Conservation (phyloP, 2,329 filamentous ascomycete genomes). For the Ophiocordyceps camponoti-rufipedis region DNA sequence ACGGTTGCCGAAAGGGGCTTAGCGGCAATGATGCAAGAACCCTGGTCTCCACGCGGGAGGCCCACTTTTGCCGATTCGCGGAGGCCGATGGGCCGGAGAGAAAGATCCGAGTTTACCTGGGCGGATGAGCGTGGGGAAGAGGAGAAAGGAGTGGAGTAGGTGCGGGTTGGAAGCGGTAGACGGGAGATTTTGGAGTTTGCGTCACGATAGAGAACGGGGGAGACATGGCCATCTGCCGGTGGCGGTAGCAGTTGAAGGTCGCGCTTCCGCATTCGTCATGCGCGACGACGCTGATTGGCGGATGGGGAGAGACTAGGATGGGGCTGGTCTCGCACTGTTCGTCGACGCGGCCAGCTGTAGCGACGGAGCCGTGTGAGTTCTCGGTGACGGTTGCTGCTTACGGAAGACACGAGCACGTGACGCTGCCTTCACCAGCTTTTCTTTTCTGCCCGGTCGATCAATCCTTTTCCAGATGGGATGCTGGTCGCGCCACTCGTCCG, state of each 20-base stretch:
- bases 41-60: slow-evolving; percentile 2
- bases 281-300: neutral
- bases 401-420: neutral
- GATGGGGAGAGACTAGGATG: neutral
- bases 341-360: neutral
- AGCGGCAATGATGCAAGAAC: slow-evolving; percentile 11
- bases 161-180: neutral
- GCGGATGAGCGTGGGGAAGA: neutral
- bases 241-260: too few relatives aligned
- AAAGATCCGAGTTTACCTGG: neutral
- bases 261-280: slow-evolving; percentile 1
- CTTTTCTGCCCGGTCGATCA: too few relatives aligned
- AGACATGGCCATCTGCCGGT: neutral
- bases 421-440: neutral
- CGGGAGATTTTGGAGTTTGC: neutral
- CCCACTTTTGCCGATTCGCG: slow-evolving; percentile 18
- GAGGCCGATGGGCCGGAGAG: neutral
- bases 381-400: too few relatives aligned
- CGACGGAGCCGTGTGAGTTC: neutral
- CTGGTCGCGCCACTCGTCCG: too few relatives aligned
- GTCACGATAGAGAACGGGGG: too few relatives aligned
- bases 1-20: slow-evolving; percentile 12
- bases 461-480: too few relatives aligned
- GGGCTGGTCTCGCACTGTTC: neutral
- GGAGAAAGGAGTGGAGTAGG: neutral